Evolutionary conservation across 75 land plant species (phyloP).

Genomic region (Sequoia sempervirens): DNA sequence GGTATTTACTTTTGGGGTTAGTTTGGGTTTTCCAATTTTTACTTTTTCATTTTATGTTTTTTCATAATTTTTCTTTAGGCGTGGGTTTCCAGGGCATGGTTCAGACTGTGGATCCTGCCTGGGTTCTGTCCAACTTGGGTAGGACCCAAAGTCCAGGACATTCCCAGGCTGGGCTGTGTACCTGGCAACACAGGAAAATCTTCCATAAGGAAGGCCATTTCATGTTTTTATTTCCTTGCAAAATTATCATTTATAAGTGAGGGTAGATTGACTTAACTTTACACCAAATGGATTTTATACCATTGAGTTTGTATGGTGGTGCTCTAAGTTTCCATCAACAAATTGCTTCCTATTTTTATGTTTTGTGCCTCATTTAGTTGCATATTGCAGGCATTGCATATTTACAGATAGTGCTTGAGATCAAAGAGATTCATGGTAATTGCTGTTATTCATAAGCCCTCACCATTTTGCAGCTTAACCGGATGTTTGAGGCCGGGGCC

Average conservation of each 20-base stretch:
- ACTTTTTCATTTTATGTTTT: no score
- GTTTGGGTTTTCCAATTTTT: no score
- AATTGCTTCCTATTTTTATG: not conserved
- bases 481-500: slow-evolving; percentile 29
- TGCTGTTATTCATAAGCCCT: not conserved
- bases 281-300: not conserved
- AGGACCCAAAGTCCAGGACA: no score
- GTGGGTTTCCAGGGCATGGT: no score
- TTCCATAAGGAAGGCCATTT: not conserved
- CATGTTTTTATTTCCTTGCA: not conserved
- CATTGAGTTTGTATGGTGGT: not conserved
- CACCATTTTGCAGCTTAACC: slow-evolving; percentile 25
- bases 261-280: not conserved
- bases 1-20: no score
- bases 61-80: no score
- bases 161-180: no score
- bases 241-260: not conserved
- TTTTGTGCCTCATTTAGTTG: not conserved
- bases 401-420: not conserved
- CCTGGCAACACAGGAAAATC: no score
- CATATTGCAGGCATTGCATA: no score
- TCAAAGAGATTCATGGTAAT: not conserved
- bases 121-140: no score
- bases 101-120: no score
- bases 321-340: not conserved